Evolutionary conservation across 2,329 filamentous ascomycete species (phyloP), one percentile per base, ranked within the genome.

Genomic region (Emergomyces pasteurianus): DNA sequence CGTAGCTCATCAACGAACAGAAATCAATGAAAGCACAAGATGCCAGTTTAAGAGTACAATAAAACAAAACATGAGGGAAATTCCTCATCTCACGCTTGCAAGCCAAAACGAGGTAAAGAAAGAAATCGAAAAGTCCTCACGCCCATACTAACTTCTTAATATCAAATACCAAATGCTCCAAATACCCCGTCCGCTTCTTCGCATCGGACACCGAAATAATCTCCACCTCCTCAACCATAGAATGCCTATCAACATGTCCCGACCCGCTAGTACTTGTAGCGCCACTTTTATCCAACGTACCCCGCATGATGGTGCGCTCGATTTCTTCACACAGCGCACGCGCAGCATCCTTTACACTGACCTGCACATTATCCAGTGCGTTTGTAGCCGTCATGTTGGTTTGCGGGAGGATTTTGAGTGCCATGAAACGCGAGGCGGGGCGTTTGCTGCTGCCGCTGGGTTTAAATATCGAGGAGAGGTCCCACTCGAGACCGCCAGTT

Each of bases 81-180:
- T 52, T 28, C 56, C 38, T 34, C 55, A 26, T 7, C 50, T 59
- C 40, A 58, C 47, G n/a, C 54, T 34, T 38, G 34, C 36, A 43
- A 8, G n/a, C 38, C 18, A 8, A 9, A 42, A 59, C 16, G 3
- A 52, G 28, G 10, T 10, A 9, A 55, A 23, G n/a, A 36, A 10
- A 40, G 18, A 16, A n/a, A 21, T 23, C 23, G n/a, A 2, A 3
- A 16, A 8, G 1, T 5, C 16, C 26, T 74, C 68, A 84, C 2
- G 81, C 80, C 94, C 94, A 97, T 14, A 99, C 91, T 71, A 97
- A 76, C 79, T 90, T 95, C 83, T 96, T 96, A 68, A 97, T 81
- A 62, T 87, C 88, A 78, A 97, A 91, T 1, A 91, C 90, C 69
- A 95, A 75, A 72, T 92, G 87, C 74, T 96, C 92, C 58, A 97